These are phyloP conservation scores for Aspergillus novoparasiticus DNA, from an alignment of 2,329 filamentous ascomycete genomes.

Conservation along the genomic window DNA sequence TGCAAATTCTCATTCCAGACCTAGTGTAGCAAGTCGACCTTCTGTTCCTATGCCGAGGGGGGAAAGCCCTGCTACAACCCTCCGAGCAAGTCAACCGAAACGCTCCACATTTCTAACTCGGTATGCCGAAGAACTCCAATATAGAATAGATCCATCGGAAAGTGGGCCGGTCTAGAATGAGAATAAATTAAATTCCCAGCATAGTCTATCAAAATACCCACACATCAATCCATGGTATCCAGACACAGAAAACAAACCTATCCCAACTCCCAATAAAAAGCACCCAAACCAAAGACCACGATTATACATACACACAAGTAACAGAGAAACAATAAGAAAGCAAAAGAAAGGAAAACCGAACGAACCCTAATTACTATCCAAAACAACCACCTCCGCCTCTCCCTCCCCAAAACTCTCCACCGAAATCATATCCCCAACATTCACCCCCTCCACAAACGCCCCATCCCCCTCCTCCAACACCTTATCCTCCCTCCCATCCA, in stretches of 20 bases:
- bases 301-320: background rate
- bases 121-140: background rate
- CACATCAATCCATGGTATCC: background rate
- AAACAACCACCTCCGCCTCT: slow-evolving; percentile 69
- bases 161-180: background rate
- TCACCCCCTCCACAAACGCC: slow-evolving; percentile 69
- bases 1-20: background rate
- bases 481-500: slow-evolving; percentile 67
- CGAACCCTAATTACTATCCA: slow-evolving; percentile 60
- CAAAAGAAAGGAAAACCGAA: background rate
- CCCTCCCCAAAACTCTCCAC: slow-evolving; percentile 70
- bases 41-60: too few relatives aligned
- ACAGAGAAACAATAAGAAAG: background rate
- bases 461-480: slow-evolving; percentile 77
- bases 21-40: too few relatives aligned
- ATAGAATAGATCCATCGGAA: background rate
- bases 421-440: slow-evolving; percentile 63
- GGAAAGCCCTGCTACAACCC: too few relatives aligned
- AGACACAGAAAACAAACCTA: background rate
- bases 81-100: too few relatives aligned
- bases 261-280: background rate
- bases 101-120: background rate
- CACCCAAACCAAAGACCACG: too few relatives aligned
- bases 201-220: background rate
- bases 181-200: background rate